Evolutionary conservation across 2,329 filamentous ascomycete genomes (phyloP).

Genomic region (Phialophora tarda): DNA sequence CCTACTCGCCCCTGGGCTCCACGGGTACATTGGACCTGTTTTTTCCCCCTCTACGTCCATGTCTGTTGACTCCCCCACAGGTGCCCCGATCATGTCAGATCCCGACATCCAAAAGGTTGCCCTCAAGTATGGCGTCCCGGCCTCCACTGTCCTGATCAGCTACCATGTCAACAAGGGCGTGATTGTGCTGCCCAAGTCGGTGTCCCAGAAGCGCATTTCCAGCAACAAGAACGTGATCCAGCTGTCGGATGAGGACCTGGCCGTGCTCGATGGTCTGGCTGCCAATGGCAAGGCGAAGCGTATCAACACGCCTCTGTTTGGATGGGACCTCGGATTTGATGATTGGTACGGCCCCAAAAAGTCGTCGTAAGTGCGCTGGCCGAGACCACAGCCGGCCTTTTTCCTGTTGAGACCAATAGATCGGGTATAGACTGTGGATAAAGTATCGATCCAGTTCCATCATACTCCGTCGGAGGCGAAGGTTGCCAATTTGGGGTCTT

Average conservation of each 20-base stretch:
- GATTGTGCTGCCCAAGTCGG: slow-evolving; percentile 24
- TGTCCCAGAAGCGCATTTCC: slow-evolving; percentile 17
- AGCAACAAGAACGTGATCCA: slow-evolving; percentile 21
- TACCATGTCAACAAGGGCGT: slow-evolving; percentile 28
- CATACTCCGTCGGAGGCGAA: too few species aligned
- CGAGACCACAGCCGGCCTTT: too few species aligned
- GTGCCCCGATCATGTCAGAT: slow-evolving; percentile 26
- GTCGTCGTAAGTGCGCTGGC: too few species aligned
- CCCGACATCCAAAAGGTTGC: slow-evolving; percentile 22
- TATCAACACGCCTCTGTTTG: slow-evolving; percentile 46
- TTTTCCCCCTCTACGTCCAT: too few species aligned
- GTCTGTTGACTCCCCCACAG: slow-evolving; percentile 53
- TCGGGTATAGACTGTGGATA: too few species aligned
- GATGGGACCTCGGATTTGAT: slow-evolving; percentile 43
- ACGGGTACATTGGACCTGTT: slow-evolving; percentile 14
- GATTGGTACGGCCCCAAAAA: slow-evolving; percentile 39
- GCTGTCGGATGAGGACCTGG: slow-evolving; percentile 37
- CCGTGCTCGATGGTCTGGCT: slow-evolving; percentile 41
- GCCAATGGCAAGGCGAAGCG: slow-evolving; percentile 44
- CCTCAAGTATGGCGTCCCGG: slow-evolving; percentile 21
- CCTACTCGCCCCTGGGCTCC: slow-evolving; percentile 30
- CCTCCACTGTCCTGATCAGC: slow-evolving; percentile 25
- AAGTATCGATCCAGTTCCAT: too few species aligned
- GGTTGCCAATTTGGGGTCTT: too few species aligned
- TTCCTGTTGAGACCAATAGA: too few species aligned